A percentile compares a stretch with the other conserved stretches of the same genome.
Conservation (phyloP, 2,329 filamentous ascomycete genomes). For the Xylariaceae sp. region DNA sequence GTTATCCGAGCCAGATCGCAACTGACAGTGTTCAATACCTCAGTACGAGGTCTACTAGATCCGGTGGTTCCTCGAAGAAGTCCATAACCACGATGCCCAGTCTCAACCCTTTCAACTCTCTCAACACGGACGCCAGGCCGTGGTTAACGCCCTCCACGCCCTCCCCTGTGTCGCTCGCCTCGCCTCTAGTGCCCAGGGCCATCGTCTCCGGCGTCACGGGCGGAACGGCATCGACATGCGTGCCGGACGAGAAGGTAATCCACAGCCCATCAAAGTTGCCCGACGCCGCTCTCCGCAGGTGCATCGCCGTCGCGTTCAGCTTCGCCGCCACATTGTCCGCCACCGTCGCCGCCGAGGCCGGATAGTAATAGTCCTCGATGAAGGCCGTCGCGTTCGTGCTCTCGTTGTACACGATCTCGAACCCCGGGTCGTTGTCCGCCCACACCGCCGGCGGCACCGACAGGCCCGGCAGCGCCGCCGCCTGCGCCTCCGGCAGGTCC, state of each 20-base stretch:
- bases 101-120: constrained; percentile 34
- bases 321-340: constrained; percentile 39
- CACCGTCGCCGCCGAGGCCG: constrained; percentile 26
- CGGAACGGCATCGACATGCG: constrained; percentile 34
- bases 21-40: constrained; percentile 8
- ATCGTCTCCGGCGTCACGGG: constrained; percentile 39
- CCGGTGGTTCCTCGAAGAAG: constrained; percentile 40
- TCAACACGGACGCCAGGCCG: constrained; percentile 32
- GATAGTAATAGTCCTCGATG: constrained; percentile 47
- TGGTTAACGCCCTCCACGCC: constrained; percentile 41
- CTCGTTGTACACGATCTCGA: constrained; percentile 38
- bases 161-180: constrained; percentile 25
- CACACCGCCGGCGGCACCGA: constrained; percentile 40
- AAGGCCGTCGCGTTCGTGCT: constrained; percentile 34
- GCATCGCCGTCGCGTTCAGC: constrained; percentile 35
- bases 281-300: constrained; percentile 34
- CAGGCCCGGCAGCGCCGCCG: constrained; percentile 37
- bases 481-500: constrained; percentile 20
- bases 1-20: no score
- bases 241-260: constrained; percentile 43
- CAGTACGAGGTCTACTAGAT: constrained; percentile 37
- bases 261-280: constrained; percentile 33
- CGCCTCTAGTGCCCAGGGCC: constrained; percentile 36
- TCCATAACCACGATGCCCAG: constrained; percentile 50
- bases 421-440: constrained; percentile 37